Conservation (phyloP, 75 land plant genomes). For the Azolla pinnata region DNA sequence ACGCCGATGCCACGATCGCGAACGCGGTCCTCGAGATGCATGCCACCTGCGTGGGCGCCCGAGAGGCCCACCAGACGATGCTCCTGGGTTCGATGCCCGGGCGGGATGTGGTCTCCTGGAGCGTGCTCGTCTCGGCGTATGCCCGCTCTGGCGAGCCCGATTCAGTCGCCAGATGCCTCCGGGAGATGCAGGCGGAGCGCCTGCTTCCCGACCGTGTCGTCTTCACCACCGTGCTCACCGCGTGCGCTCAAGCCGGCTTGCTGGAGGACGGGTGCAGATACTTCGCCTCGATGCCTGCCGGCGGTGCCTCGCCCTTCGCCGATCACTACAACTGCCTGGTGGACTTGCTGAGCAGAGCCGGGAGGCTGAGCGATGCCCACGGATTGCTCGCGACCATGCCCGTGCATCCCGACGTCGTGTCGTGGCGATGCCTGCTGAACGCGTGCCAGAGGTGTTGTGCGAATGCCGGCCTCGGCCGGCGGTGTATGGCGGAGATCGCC, state of each 20-base stretch:
- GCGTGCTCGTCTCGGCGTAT: constrained; percentile 47
- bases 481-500: too few relatives aligned
- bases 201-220: constrained; percentile 36
- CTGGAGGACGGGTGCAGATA: constrained; percentile 30
- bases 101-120: constrained; percentile 51
- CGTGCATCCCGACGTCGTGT: too few relatives aligned
- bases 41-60: too few relatives aligned
- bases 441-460: too few relatives aligned
- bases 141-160: constrained; percentile 27
- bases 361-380: constrained; percentile 31
- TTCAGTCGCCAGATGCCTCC: constrained; percentile 36
- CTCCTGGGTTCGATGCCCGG: too few relatives aligned
- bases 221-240: constrained; percentile 39
- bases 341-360: constrained; percentile 45
- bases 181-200: constrained; percentile 31
- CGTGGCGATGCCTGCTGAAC: too few relatives aligned
- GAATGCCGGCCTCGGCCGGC: too few relatives aligned
- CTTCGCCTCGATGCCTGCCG: constrained; percentile 28
- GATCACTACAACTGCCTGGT: constrained; percentile 51
- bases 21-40: too few relatives aligned
- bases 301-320: constrained; percentile 26
- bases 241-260: constrained; percentile 52
- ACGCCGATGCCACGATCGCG: too few relatives aligned
- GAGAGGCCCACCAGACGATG: too few relatives aligned
- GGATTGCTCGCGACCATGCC: constrained; percentile 29